phyloP scores from a whole-genome alignment of 2,329 filamentous ascomycete genomes.

The Colletotrichum sp. region DNA sequence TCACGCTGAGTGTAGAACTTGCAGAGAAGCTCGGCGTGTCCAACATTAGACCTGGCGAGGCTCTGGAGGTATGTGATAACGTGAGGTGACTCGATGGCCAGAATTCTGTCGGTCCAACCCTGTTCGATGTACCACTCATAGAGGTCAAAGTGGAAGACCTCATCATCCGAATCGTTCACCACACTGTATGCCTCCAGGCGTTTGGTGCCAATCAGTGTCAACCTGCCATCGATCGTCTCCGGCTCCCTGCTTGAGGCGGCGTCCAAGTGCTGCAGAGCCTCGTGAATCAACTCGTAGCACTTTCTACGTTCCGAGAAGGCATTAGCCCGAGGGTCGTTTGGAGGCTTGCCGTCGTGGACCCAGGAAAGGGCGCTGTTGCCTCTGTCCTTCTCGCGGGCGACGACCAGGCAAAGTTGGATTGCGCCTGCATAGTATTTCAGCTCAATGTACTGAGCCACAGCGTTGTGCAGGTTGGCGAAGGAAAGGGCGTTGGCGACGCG shows the following conservation, averaged over 20 bases:
- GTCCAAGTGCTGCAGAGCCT: slow-evolving; percentile 81
- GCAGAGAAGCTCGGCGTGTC: slow-evolving; percentile 90
- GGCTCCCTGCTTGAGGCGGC: slow-evolving; percentile 70
- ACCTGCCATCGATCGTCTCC: slow-evolving; percentile 77
- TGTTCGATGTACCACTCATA: slow-evolving; percentile 96
- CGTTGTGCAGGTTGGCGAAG: slow-evolving; percentile 78
- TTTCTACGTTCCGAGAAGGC: slow-evolving; percentile 74
- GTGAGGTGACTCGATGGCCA: slow-evolving; percentile 83
- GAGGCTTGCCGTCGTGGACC: slow-evolving; percentile 83
- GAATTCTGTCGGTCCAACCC: slow-evolving; percentile 83
- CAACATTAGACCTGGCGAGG: slow-evolving; percentile 72
- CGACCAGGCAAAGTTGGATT: slow-evolving; percentile 83
- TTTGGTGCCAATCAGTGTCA: slow-evolving; percentile 77
- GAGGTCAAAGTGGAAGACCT: slow-evolving; percentile 94
- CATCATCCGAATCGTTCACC: slow-evolving; percentile 85
- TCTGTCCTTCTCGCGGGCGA: slow-evolving; percentile 84
- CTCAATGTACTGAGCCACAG: slow-evolving; percentile 78
- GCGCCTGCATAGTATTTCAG: slow-evolving; percentile 94
- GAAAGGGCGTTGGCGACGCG: slow-evolving; percentile 86
- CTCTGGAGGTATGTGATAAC: slow-evolving; percentile 86
- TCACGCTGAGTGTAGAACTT: slow-evolving; percentile 87
- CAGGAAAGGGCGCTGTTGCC: slow-evolving; percentile 85
- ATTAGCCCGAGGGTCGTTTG: slow-evolving; percentile 70
- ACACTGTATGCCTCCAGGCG: slow-evolving; percentile 88
- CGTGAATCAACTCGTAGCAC: slow-evolving; percentile 88